Base-by-base conservation (phyloP, 192 early-diverging fungal genomes). In the Coemansia sp. region DNA sequence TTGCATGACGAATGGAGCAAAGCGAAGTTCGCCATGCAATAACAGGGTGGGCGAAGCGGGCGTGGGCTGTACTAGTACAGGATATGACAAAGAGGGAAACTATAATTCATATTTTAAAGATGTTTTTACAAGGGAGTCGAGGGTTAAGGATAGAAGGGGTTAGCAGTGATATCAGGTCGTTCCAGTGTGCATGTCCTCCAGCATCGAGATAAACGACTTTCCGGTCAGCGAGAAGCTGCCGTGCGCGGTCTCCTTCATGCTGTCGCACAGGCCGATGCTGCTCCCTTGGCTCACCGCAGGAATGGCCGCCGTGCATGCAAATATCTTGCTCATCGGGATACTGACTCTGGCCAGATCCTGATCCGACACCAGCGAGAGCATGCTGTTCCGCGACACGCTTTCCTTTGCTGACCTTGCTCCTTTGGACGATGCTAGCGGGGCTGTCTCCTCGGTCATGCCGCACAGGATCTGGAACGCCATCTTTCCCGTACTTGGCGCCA, bases 281-380 rank as follows among this genome's bases (percentile, higher is more conserved):
- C 49, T 18, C 16, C 30, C 24, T 4, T 53, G 51, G 51, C 51
- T 53, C 24, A 26, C 14, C 10, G 16, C 24, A 7, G 48, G 49
- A 45, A 44, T 59, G 14, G 45, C 14, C 34, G 23, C 53, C 23
- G 62, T 0, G 21, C 45, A 65, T n/a, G 71, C 60, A 66, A 72
- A 72, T 7, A 72, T 72, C 33, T 66, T 59, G 51, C 71, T 66
- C 71, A 72, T 72, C 36, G 59, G 61, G 33, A 71, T 71, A n/a
- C 43, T 43, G 6, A 71, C n/a, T 6, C 35, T 59, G 34, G 33
- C 34, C n/a, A 38, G 57, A 34, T 59, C 57, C 35, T 59, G 15
- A 12, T 59, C 24, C 21, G 52, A 55, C 4, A 55, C 26, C 52
- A 33, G 16, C 23, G 44, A 46, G 8, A 46, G 44, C 44, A 46